phyloP scores from a whole-genome alignment of 2,329 filamentous ascomycete species.

The Diaporthe helianthi region DNA sequence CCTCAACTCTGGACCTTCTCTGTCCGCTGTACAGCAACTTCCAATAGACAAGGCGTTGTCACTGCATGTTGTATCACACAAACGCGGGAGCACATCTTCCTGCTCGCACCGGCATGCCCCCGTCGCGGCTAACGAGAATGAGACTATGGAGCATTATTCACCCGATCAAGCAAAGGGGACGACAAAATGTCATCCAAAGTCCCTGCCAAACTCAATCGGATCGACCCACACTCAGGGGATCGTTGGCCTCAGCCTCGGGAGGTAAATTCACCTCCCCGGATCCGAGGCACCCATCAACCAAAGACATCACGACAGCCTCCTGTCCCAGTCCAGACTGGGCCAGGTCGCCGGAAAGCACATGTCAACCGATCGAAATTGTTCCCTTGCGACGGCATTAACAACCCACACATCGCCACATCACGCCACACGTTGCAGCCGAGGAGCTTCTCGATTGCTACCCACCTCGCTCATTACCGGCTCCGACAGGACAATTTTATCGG shows the following conservation, averaged over 20 bases:
- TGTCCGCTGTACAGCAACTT: not conserved
- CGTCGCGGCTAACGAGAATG: not conserved
- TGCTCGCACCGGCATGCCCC: not conserved
- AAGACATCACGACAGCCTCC: conserved; percentile 3
- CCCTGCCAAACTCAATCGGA: conserved; percentile 16
- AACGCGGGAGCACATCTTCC: not conserved
- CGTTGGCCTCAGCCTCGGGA: not conserved
- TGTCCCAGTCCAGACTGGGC: not conserved
- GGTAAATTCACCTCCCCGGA: conserved; percentile 3
- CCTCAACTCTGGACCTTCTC: not conserved
- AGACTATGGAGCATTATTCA: not conserved
- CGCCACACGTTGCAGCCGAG: conserved; percentile 20
- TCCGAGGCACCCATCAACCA: conserved; percentile 7
- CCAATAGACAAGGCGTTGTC: not conserved
- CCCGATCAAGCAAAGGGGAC: not conserved
- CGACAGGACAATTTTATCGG: conserved; percentile 1
- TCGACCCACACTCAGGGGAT: conserved; percentile 9
- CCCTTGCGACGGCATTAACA: not conserved
- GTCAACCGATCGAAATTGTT: not conserved
- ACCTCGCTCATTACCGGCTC: not conserved
- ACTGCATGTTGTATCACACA: not conserved
- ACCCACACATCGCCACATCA: conserved; percentile 7
- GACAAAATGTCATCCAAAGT: conserved; percentile 16
- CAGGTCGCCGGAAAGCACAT: conserved; percentile 8
- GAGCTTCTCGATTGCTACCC: not conserved